Conservation (phyloP, 495 filamentous ascomycete genomes). For the Aspergillus olivimuriae region DNA sequence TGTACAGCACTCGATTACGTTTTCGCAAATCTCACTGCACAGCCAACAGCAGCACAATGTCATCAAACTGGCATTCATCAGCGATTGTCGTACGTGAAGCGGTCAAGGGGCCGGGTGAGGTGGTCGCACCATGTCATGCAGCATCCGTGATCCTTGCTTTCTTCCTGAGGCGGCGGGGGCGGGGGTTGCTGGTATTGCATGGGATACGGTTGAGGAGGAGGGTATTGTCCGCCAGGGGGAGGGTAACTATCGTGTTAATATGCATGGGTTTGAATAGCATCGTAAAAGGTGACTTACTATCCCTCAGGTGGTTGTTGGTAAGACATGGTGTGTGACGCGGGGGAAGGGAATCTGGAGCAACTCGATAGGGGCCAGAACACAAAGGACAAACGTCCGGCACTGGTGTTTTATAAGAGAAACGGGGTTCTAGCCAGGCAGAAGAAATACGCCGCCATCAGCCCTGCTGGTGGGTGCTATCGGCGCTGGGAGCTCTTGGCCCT, state of each 20-base stretch:
- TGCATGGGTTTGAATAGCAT: not conserved
- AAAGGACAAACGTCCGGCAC: not conserved
- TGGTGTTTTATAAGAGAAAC: not conserved
- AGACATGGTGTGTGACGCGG: conserved; percentile 5
- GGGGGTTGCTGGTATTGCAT: conserved; percentile 19
- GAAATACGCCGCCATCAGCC: conserved; percentile 6
- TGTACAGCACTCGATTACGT: not conserved
- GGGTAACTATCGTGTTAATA: conserved; percentile 7
- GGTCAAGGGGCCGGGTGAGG: too few relatives aligned
- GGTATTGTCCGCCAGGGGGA: conserved; percentile 15
- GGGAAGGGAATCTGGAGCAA: not conserved
- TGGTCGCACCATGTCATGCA: conserved; percentile 9
- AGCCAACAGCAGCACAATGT: not conserved
- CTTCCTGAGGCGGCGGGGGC: conserved; percentile 12
- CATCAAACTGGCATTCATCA: not conserved
- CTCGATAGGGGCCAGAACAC: not conserved
- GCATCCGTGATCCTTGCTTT: conserved; percentile 19
- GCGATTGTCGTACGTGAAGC: not conserved
- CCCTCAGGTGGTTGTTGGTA: conserved; percentile 13
- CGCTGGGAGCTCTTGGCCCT: conserved; percentile 11
- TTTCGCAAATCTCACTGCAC: not conserved
- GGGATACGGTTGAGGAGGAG: conserved; percentile 11
- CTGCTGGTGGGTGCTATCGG: conserved; percentile 4
- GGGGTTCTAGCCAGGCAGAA: conserved; percentile 7
- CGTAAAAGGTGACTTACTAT: conserved; percentile 5